Base-by-base conservation (phyloP, 306 rosid genomes). In the Cicer yamashitae region DNA sequence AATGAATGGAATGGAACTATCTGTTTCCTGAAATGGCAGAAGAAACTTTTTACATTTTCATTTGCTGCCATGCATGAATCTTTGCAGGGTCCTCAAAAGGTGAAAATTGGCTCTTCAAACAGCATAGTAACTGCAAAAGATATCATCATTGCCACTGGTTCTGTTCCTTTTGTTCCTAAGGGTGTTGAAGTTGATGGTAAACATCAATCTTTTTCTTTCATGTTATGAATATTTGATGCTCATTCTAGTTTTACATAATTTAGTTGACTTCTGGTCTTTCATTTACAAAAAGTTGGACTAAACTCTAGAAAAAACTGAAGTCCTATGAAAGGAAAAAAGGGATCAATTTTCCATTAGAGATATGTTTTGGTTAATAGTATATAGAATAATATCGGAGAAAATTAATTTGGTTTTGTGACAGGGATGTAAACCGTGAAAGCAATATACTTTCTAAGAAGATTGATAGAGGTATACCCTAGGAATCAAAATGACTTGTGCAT, bases 161-260 rank as follows among this genome's bases (percentile, higher is more conserved):
- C 99, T 67, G 96, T 92, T 82, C 99, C 99, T 58, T 94, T 94
- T 34, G 97, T 94, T 82, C 97, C 99, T 1, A 92, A 90, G 87
- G 99, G 99, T 73, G 87, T 94, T 82, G 97, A 94, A 90, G 88
- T 94, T 37, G 99, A 94, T 70, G 99, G 99, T 94, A 85, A 77
- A 41, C 63, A 62, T 39, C 71, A 18, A 17, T 78, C 41, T 56
- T 63, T 83, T 70, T 17, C 71, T 77, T 81, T 81, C 61, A 44
- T 41, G 22, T 18, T 67, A 58, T 47, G 10, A 34, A 71, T 56
- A 52, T 67, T 50, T 82, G 64, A 67, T 81, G 45, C 65, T 77
- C 53, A 15, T 70, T 77, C 54, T 70, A 20, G 65, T 73, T 68
- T 69, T 69, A 47, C 67, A 47, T 41, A 66, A 22, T 15, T 81